Evolutionary conservation across 495 filamentous ascomycete species (phyloP), one percentile per base, ranked within the genome.

Genomic region (Opeltia flavorubescens): DNA sequence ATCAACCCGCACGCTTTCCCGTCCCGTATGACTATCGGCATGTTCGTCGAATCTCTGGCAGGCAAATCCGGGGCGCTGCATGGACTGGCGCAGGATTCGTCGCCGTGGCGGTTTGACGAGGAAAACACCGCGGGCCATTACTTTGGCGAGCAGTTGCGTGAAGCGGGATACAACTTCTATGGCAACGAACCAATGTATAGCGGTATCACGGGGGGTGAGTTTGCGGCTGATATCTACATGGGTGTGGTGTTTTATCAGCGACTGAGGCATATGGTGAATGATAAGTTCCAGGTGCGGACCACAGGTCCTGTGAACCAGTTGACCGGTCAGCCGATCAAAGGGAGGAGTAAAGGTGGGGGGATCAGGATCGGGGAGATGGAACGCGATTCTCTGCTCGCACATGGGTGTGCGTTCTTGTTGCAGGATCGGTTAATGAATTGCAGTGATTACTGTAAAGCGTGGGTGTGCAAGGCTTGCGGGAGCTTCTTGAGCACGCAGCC

Each of bases 1-100:
- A 98, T 98, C 69, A 98, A 98, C 66, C 91, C 91, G 49, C 91
- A 98, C 74, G 91, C 91, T 63, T 98, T 98, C 75, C 91, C 91
- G n/a, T 96, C 91, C 47, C 89, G 91, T 64, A 98, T 98, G 91
- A 98, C 91, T 21, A 98, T 98, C 61, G 91, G 91, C 61, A 95
- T 96, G 83, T 95, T 98, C 69, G 81, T 98, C 55, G 91, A 98
- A 66, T 95, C 89, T 5, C 75, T 98, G 50, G 91, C 91, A 20
- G 91, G 91, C 27, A 98, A 98, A 67, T 75, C 89, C 15, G 91
- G 91, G 9, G 83, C 91, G 26, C 75, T 98, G 43, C 91, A 98
- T 59, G 91, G 91, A 30, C 74, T 94, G 25, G 82, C 91, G 9
- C 91, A 96, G 66, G 91, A 98, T 60, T 86, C 76, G 33, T 95